Percentiles rank a stretch among this genome's conserved stretches.
These are phyloP conservation scores for Pythium insidiosum DNA, from an alignment of 352 stramenopile genomes.

Conservation along the genomic window DNA sequence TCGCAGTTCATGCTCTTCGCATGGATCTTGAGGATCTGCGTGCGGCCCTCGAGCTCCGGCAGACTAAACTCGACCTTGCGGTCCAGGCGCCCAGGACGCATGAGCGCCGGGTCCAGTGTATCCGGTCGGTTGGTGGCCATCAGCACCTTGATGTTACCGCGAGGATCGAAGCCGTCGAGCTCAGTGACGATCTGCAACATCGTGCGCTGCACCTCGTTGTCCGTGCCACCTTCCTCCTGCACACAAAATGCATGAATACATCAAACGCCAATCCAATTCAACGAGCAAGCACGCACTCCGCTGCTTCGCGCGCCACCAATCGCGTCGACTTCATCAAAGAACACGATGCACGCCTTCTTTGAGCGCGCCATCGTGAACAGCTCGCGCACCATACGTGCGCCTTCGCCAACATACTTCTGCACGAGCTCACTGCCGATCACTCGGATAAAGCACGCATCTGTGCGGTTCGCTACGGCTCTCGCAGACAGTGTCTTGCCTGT, in stretches of 20 bases:
- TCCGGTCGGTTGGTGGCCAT: slow-evolving; percentile 98
- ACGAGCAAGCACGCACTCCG: slow-evolving; percentile 24
- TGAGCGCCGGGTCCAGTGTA: slow-evolving; percentile 94
- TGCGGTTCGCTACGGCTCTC: slow-evolving; percentile 97
- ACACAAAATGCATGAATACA: no score
- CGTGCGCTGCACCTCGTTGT: slow-evolving; percentile 99
- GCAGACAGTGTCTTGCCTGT: slow-evolving; percentile 97
- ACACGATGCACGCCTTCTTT: slow-evolving; percentile 98
- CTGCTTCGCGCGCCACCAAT: slow-evolving; percentile 92
- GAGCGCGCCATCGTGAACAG: slow-evolving; percentile 99
- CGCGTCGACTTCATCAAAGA: slow-evolving; percentile 99
- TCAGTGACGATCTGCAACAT: slow-evolving; percentile 99
- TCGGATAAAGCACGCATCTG: slow-evolving; percentile 99
- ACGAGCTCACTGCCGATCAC: slow-evolving; percentile 99
- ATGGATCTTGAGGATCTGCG: slow-evolving; percentile 99
- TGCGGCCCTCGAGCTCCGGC: slow-evolving; percentile 96
- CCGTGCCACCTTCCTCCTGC: slow-evolving; percentile 91
- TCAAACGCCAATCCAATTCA: no score
- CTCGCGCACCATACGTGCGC: slow-evolving; percentile 98
- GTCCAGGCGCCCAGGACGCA: slow-evolving; percentile 95
- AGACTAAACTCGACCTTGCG: slow-evolving; percentile 99
- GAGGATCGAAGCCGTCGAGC: slow-evolving; percentile 98
- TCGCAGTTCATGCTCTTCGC: slow-evolving; percentile 99
- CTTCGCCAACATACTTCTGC: slow-evolving; percentile 99
- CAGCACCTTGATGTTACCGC: slow-evolving; percentile 99